Base-by-base conservation (phyloP, 768 basidiomycete genomes). In the Hydnomerulius pinastri region DNA sequence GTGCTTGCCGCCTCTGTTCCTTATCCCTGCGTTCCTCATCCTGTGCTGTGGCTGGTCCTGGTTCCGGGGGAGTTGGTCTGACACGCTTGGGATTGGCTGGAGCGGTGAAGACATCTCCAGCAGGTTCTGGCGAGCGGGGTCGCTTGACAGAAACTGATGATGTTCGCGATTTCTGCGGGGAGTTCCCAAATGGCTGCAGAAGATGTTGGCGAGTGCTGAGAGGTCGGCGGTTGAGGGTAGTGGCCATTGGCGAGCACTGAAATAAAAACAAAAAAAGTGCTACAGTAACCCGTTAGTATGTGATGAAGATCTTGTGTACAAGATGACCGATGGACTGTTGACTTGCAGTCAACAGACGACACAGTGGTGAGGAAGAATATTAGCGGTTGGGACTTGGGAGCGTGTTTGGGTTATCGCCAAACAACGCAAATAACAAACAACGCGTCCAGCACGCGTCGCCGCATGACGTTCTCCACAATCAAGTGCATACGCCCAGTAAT, bases 91-190 rank as follows among this genome's bases (percentile, higher is more conserved):
- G 47, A 44, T 60, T 55, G 30, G 61, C 46, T 30, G 65, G 64
- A 9, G 46, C 35, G 45, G 51, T 30, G n/a, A 41, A 51, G 17
- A 40, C 47, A 13, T 79, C 78, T 32, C 54, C 66, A 28, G 46
- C 29, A 13, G 68, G 73, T 43, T 82, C 82, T 24, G 81, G 81
- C 15, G 82, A 81, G 48, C 72, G 76, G 40, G 78, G 67, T 23
- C 79, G 76, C 62, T 81, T 82, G 43, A 61, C 55, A 39, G 73
- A 63, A n/a, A 60, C 47, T 11, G 70, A 62, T 20, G 67, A 60
- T 39, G 62, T 64, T 48, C 64, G 67, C 41, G 70, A 66, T 58
- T 69, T 67, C 48, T 60, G 62, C 46, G 74, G 72, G 33, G 74
- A 64, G 53, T 68, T 58, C 55, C 62, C 60, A 46, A 65, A 51